Evolutionary conservation across 73 alveolate genomes (phyloP), one percentile per base, ranked within the genome.

Genomic region (Uronychia binucleata): DNA sequence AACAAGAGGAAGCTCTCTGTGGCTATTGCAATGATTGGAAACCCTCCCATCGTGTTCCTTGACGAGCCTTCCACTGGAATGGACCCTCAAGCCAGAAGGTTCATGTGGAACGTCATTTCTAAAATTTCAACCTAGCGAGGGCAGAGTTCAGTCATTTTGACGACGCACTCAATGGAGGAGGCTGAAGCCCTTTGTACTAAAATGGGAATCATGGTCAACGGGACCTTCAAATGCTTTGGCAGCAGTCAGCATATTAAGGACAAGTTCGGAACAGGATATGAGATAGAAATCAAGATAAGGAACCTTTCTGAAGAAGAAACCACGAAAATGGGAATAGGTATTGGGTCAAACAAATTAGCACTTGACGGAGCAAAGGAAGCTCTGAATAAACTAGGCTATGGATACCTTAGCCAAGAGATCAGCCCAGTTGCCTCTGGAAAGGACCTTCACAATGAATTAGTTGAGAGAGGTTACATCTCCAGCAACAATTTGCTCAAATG

Each of bases 1-100:
- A 97, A 97, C 90, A 97, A 97, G 93, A 76, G 99, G 60, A 97
- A 97, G 90, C 88, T 94, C 30, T 57, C 95, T 1, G 98, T 94
- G 0, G 97, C 98, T 19, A 94, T 94, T 77, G 93, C 97, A 0
- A 86, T 94, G 80, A 80, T 94, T 74, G 94, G 97, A 28, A 92
- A 90, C 77, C 98, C 98, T 30, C 94, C 96, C 14, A 94, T 94
- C 32, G 91, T 94, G 19, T 85, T 94, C 27, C 82, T 94, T 30
- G 98, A 94, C 81, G 98, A 94, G 84, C 98, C 98, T 1, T 92
- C 97, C 0, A 91, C 98, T 1, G 98, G 98, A 31, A 94, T 94
- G 98, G 98, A 94, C 34, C 98, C 98, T 1, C 93, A 90, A 88
- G 97, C 98, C 27, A 95, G 96, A 58, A 67, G 96, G 32, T 95